phyloP scores from a whole-genome alignment of 2,329 filamentous ascomycete genomes.

The Botrytis fabae region DNA sequence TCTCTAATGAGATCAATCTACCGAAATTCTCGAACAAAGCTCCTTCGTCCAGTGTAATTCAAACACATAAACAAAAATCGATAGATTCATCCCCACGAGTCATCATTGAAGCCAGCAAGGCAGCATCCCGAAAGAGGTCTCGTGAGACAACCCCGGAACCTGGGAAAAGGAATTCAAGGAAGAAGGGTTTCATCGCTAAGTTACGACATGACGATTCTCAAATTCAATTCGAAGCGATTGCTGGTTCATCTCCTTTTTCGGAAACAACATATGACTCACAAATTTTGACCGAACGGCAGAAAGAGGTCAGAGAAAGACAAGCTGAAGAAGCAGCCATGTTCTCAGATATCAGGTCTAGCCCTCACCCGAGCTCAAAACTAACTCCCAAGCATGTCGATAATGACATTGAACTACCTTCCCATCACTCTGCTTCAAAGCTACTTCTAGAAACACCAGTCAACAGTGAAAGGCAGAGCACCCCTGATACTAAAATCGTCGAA shows the following conservation, averaged over 20 bases:
- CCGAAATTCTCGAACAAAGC: conserved; percentile 15
- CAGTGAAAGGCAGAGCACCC: conserved; percentile 33
- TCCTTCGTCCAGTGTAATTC: not conserved
- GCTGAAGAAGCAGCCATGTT: conserved; percentile 65
- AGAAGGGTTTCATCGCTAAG: conserved; percentile 48
- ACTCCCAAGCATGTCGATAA: conserved; percentile 33
- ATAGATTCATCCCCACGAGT: conserved; percentile 32
- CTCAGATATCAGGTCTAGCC: conserved; percentile 63
- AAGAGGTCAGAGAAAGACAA: conserved; percentile 69
- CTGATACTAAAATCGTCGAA: conserved; percentile 30
- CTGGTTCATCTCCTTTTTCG: conserved; percentile 58
- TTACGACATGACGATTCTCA: conserved; percentile 81
- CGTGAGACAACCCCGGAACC: conserved; percentile 40
- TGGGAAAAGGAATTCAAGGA: conserved; percentile 41
- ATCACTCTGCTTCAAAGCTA: conserved; percentile 32
- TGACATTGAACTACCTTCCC: conserved; percentile 33
- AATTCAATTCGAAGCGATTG: conserved; percentile 71
- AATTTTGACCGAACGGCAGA: conserved; percentile 74
- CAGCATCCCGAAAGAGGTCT: conserved; percentile 29
- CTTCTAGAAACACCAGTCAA: conserved; percentile 19
- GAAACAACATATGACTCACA: conserved; percentile 63
- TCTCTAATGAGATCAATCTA: conserved; percentile 5
- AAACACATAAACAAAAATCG: not conserved
- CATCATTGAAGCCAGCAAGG: conserved; percentile 26
- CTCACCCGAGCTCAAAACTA: conserved; percentile 34